Evolutionary conservation across 192 early-diverging fungal species (phyloP).

Genomic region (Paraglomus occultum): DNA sequence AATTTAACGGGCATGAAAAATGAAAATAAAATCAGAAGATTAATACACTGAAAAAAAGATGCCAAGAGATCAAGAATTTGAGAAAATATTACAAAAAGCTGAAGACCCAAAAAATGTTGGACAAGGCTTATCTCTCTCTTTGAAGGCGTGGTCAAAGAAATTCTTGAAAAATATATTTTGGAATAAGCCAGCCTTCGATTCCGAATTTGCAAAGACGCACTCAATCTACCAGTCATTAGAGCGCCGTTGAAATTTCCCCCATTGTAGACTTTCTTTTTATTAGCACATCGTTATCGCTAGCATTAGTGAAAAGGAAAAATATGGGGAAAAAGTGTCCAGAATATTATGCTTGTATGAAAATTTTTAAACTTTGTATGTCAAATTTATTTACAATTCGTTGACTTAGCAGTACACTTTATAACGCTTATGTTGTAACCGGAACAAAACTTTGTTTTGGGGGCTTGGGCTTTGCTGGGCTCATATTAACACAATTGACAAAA

Average conservation of each 20-base stretch:
- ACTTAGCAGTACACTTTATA: too few relatives aligned
- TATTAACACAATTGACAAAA: too few relatives aligned
- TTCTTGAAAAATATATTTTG: conserved; percentile 21
- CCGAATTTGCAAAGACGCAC: background rate
- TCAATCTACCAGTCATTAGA: background rate
- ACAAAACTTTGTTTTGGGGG: too few relatives aligned
- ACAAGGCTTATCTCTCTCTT: too few relatives aligned
- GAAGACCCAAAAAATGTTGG: conserved; percentile 15
- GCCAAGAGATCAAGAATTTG: conserved; percentile 7
- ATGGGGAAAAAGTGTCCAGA: background rate
- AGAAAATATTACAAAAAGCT: background rate
- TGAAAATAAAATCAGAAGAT: background rate
- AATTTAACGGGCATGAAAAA: conserved; percentile 8
- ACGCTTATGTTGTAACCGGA: too few relatives aligned
- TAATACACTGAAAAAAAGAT: conserved; percentile 10
- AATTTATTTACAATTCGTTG: too few relatives aligned
- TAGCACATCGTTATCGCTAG: conserved; percentile 12
- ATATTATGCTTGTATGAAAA: conserved; percentile 16
- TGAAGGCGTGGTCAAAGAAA: conserved; percentile 11
- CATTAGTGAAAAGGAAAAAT: conserved; percentile 1
- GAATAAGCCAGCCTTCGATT: conserved; percentile 9
- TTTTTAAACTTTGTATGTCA: too few relatives aligned
- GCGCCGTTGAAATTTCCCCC: conserved; percentile 5
- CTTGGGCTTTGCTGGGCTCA: too few relatives aligned
- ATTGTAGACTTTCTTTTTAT: background rate